Percentiles rank a stretch among this genome's conserved stretches.
Conservation (phyloP, 805 yeast genomes). For the Jamesozyma jinghongensis region DNA sequence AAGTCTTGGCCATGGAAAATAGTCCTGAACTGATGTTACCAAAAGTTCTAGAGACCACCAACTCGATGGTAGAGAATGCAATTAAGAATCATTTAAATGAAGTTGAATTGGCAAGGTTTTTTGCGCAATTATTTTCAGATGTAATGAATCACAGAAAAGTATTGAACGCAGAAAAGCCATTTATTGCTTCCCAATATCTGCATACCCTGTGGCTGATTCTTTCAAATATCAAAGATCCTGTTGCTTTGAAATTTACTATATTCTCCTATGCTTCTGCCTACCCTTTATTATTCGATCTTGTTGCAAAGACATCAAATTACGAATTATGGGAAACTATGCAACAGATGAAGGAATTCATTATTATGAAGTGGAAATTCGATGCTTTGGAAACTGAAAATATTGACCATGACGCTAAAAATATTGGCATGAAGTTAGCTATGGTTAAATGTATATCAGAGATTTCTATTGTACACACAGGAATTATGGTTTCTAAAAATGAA, state of each 20-base stretch:
- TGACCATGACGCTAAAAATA: constrained; percentile 34
- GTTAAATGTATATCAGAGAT: constrained; percentile 60
- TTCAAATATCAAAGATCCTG: constrained; percentile 19
- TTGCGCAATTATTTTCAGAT: constrained; percentile 18
- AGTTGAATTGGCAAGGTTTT: constrained; percentile 16
- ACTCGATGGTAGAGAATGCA: constrained; percentile 11
- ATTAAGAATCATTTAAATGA: constrained; percentile 6
- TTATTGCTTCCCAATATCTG: constrained; percentile 24
- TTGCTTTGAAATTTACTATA: constrained; percentile 32
- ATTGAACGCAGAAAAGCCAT: constrained; percentile 23
- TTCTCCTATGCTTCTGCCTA: constrained; percentile 37
- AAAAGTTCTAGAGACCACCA: constrained; percentile 28
- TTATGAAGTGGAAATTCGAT: constrained; percentile 50
- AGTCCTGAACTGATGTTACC: constrained; percentile 25
- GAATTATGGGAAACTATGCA: constrained; percentile 47
- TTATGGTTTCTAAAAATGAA: constrained; percentile 13
- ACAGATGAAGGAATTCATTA: constrained; percentile 47
- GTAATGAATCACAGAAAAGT: constrained; percentile 18
- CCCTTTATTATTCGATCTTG: constrained; percentile 38
- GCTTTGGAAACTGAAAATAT: constrained; percentile 18
- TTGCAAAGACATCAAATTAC: constrained; percentile 34
- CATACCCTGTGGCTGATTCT: constrained; percentile 19
- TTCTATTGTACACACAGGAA: constrained; percentile 41
- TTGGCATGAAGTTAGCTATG: constrained; percentile 58
- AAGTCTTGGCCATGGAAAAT: constrained; percentile 24